Evolutionary conservation across 345 rosid genomes (phyloP).

Genomic region (Alliaria petiolata): DNA sequence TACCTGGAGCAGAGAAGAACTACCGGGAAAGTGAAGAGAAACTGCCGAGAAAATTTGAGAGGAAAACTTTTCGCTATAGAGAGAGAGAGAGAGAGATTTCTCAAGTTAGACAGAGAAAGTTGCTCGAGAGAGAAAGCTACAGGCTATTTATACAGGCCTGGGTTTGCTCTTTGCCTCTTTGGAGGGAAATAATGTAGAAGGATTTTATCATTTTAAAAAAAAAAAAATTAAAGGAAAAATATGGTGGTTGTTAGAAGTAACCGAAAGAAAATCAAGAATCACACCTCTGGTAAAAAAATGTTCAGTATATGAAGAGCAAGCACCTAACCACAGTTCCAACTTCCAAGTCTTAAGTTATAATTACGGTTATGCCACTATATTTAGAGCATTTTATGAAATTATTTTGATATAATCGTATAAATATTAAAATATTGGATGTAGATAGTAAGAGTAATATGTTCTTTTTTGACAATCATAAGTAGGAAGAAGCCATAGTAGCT

Average conservation of each 20-base stretch:
- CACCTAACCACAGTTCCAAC: neutral
- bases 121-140: neutral
- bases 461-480: neutral
- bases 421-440: neutral
- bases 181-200: slow-evolving; percentile 25
- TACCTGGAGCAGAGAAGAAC: slow-evolving; percentile 14
- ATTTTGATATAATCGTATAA: neutral
- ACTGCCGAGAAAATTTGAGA: slow-evolving; percentile 18
- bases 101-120: slow-evolving; percentile 8
- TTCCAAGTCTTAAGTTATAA: neutral
- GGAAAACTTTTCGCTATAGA: neutral
- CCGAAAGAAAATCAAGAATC: neutral
- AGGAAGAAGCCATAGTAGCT: slow-evolving; percentile 17
- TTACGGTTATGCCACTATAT: slow-evolving; percentile 15
- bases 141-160: slow-evolving; percentile 21
- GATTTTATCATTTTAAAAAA: neutral
- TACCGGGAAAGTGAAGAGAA: slow-evolving; percentile 3
- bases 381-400: neutral
- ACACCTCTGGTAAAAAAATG: slow-evolving; percentile 3
- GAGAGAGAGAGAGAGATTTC: slow-evolving; percentile 3
- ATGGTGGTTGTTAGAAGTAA: slow-evolving; percentile 15
- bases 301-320: neutral
- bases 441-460: neutral
- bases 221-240: neutral
- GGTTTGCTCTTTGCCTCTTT: neutral